A percentile compares a stretch with the other conserved stretches of the same genome.
These are phyloP conservation scores for Manihot esculenta DNA, from an alignment of 441 rosid species.

Conservation along the genomic window DNA sequence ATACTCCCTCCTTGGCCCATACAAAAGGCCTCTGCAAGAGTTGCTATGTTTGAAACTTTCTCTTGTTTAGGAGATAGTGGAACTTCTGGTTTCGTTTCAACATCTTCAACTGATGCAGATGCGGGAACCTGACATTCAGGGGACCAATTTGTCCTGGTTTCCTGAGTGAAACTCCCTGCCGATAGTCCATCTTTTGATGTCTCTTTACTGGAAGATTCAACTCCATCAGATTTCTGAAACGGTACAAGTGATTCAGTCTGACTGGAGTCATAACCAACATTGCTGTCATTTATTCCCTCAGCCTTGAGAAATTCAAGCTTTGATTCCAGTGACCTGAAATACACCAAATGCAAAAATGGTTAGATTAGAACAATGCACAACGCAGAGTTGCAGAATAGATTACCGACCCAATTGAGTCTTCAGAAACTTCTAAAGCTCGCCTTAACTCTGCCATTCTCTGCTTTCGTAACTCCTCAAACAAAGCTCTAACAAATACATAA, in stretches of 20 bases:
- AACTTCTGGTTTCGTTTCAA: constrained; percentile 38
- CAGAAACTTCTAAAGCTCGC: constrained; percentile 65
- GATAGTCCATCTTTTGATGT: constrained; percentile 67
- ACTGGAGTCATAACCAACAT: constrained; percentile 52
- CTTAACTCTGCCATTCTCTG: constrained; percentile 73
- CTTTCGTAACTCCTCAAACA: constrained; percentile 84
- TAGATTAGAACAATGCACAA: constrained; percentile 2
- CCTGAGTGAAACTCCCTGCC: constrained; percentile 82
- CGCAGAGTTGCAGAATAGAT: constrained; percentile 9
- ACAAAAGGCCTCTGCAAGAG: constrained; percentile 31
- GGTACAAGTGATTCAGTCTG: constrained; percentile 58
- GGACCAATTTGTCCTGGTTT: constrained; percentile 54
- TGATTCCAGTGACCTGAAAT: constrained; percentile 72
- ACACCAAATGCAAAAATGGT: constrained; percentile 4
- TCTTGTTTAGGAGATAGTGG: constrained; percentile 26
- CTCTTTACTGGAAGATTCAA: constrained; percentile 59
- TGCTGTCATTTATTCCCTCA: constrained; percentile 41
- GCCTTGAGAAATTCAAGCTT: constrained; percentile 72
- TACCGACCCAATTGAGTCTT: constrained; percentile 81
- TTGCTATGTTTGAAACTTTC: constrained; percentile 36
- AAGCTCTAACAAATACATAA: constrained; percentile 45
- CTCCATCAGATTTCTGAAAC: constrained; percentile 48
- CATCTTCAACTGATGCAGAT: constrained; percentile 39
- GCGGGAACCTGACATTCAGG: constrained; percentile 38
- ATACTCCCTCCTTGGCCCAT: constrained; percentile 47